Percentiles rank a stretch among this genome's conserved stretches.
phyloP scores from a whole-genome alignment of 1,284 basidiomycete genomes.

The Rhodotorula glutinis region DNA sequence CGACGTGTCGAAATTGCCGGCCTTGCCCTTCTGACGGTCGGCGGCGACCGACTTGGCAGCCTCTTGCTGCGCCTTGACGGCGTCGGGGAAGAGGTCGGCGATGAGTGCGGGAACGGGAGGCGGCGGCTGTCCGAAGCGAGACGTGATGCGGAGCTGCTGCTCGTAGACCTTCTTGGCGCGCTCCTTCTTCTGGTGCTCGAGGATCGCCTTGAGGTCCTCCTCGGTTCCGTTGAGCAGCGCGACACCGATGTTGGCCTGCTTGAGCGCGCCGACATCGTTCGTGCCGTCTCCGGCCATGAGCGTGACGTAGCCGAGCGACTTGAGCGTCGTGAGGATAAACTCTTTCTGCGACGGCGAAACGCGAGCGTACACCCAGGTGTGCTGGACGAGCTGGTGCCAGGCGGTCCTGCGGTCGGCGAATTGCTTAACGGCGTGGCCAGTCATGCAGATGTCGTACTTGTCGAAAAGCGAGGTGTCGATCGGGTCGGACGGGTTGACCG shows the following conservation, averaged over 20 bases:
- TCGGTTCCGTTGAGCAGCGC: slow-evolving; percentile 84
- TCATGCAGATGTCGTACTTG: slow-evolving; percentile 89
- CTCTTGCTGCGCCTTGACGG: slow-evolving; percentile 80
- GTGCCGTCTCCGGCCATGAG: slow-evolving; percentile 97
- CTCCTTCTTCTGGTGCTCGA: slow-evolving; percentile 82
- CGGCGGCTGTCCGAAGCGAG: slow-evolving; percentile 83
- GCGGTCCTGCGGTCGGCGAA: slow-evolving; percentile 60
- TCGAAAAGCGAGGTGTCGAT: slow-evolving; percentile 73
- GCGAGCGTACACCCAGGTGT: slow-evolving; percentile 95
- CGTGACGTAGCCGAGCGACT: slow-evolving; percentile 79
- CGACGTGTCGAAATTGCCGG: slow-evolving; percentile 89
- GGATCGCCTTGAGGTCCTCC: slow-evolving; percentile 87
- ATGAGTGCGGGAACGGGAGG: slow-evolving; percentile 75
- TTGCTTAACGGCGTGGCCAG: slow-evolving; percentile 83
- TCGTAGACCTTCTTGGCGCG: slow-evolving; percentile 93
- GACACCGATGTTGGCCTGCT: slow-evolving; percentile 92
- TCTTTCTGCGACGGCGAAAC: slow-evolving; percentile 95
- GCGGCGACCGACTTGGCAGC: slow-evolving; percentile 55
- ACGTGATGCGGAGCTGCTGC: slow-evolving; percentile 81
- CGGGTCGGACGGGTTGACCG: slow-evolving; percentile 71
- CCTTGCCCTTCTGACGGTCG: slow-evolving; percentile 25
- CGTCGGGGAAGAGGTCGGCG: slow-evolving; percentile 77
- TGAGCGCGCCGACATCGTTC: slow-evolving; percentile 93
- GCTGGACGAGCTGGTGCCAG: slow-evolving; percentile 76
- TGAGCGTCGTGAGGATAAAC: slow-evolving; percentile 81